phyloP scores from a whole-genome alignment of 2,329 filamentous ascomycete genomes.

The Ophiostoma himal-ulmi region DNA sequence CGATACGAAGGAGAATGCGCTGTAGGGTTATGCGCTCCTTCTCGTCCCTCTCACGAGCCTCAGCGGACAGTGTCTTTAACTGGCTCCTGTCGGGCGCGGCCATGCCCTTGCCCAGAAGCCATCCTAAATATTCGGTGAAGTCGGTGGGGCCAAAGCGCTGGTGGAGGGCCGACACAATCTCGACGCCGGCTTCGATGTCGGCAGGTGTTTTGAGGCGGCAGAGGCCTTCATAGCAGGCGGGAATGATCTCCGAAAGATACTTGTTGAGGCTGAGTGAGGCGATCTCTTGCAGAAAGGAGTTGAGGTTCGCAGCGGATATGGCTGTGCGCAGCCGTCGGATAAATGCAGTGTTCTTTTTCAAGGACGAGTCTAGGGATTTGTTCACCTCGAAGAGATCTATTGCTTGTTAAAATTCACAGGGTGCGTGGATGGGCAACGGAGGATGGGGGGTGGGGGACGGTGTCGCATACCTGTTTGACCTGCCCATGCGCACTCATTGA shows the following conservation, averaged over 20 bases:
- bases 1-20: constrained; percentile 76
- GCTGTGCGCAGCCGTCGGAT: constrained; percentile 93
- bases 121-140: constrained; percentile 86
- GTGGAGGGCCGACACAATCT: constrained; percentile 91
- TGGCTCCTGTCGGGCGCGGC: constrained; percentile 81
- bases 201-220: constrained; percentile 84
- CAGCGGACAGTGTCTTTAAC: constrained; percentile 70
- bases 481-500: constrained; percentile 83
- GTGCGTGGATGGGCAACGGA: not conserved
- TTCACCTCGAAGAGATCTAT: constrained; percentile 72
- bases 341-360: constrained; percentile 98
- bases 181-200: constrained; percentile 87
- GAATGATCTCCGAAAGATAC: constrained; percentile 94
- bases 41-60: constrained; percentile 89
- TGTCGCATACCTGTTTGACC: constrained; percentile 69
- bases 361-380: constrained; percentile 79
- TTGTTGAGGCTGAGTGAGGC: constrained; percentile 87
- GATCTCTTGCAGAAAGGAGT: constrained; percentile 85
- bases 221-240: constrained; percentile 89
- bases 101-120: constrained; percentile 85
- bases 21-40: constrained; percentile 87
- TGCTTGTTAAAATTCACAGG: not conserved
- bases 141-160: constrained; percentile 87
- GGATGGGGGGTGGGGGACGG: not conserved
- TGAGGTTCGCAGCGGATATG: constrained; percentile 70